A percentile compares a stretch with the other conserved stretches of the same genome.
These are phyloP conservation scores for Aureobasidium uvarum DNA, from an alignment of 2,329 filamentous ascomycete genomes.

Conservation along the genomic window DNA sequence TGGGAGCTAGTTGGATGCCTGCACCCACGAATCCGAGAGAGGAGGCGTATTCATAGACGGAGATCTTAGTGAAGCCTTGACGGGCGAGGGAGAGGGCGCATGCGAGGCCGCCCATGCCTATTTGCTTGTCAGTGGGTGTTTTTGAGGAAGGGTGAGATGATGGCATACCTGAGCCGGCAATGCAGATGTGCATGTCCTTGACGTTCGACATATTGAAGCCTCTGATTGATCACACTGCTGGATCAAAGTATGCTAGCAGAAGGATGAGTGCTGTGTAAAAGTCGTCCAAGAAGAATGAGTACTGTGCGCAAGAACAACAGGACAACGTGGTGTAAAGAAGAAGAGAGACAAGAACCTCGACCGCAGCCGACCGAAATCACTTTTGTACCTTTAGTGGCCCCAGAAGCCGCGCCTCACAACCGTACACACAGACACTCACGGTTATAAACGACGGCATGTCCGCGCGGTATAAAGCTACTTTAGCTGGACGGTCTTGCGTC, in stretches of 20 bases:
- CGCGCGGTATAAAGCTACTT: constrained; percentile 10
- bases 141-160: neutral
- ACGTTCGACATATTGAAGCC: constrained; percentile 30
- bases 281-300: neutral
- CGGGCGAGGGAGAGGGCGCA: constrained; percentile 70
- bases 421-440: constrained; percentile 9
- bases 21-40: constrained; percentile 78
- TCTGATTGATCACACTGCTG: neutral
- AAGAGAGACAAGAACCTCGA: neutral
- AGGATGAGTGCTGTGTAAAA: neutral
- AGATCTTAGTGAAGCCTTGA: constrained; percentile 70
- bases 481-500: neutral
- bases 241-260: neutral
- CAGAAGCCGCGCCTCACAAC: constrained; percentile 13
- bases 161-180: constrained; percentile 38
- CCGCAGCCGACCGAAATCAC: neutral
- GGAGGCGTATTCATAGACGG: constrained; percentile 71
- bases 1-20: constrained; percentile 80
- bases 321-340: neutral
- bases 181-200: constrained; percentile 38
- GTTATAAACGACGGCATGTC: constrained; percentile 17
- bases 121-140: neutral
- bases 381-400: neutral
- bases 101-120: constrained; percentile 74
- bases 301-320: neutral